Evolutionary conservation across 1,284 basidiomycete genomes (phyloP).

Genomic region (Trichosporon sp.): DNA sequence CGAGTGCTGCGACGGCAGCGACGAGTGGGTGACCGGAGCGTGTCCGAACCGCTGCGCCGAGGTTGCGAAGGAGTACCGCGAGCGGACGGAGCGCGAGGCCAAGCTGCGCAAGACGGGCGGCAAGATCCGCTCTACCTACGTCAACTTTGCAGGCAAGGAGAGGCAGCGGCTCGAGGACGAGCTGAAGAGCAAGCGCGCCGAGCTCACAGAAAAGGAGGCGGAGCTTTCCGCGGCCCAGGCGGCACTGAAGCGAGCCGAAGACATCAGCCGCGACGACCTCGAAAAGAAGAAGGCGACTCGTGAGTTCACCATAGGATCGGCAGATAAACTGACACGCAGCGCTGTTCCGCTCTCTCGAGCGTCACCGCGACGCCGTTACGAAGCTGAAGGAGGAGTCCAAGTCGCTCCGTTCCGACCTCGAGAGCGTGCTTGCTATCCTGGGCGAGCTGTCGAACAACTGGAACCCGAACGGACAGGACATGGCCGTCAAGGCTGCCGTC

Average conservation of each 20-base stretch:
- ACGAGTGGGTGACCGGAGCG: slow-evolving; percentile 70
- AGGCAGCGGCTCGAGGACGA: slow-evolving; percentile 72
- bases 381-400: slow-evolving; percentile 73
- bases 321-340: slow-evolving; percentile 60
- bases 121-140: slow-evolving; percentile 87
- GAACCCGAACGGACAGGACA: slow-evolving; percentile 96
- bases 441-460: slow-evolving; percentile 79
- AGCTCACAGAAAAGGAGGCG: slow-evolving; percentile 66
- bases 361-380: slow-evolving; percentile 73
- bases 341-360: slow-evolving; percentile 73
- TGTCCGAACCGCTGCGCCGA: slow-evolving; percentile 80
- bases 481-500: slow-evolving; percentile 96
- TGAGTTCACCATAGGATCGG: slow-evolving; percentile 46
- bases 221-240: slow-evolving; percentile 53
- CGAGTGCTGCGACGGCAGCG: slow-evolving; percentile 97
- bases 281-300: slow-evolving; percentile 83
- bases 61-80: slow-evolving; percentile 71
- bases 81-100: slow-evolving; percentile 67
- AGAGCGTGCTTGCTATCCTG: slow-evolving; percentile 64
- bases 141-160: slow-evolving; percentile 82
- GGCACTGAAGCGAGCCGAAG: slow-evolving; percentile 43
- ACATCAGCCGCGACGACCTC: slow-evolving; percentile 57
- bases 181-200: slow-evolving; percentile 64
- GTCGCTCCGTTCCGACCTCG: slow-evolving; percentile 26
- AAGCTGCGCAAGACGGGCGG: slow-evolving; percentile 83